Evolutionary conservation across 2,329 filamentous ascomycete species (phyloP), one percentile per base, ranked within the genome.

Genomic region (Fusarium anthophilum): DNA sequence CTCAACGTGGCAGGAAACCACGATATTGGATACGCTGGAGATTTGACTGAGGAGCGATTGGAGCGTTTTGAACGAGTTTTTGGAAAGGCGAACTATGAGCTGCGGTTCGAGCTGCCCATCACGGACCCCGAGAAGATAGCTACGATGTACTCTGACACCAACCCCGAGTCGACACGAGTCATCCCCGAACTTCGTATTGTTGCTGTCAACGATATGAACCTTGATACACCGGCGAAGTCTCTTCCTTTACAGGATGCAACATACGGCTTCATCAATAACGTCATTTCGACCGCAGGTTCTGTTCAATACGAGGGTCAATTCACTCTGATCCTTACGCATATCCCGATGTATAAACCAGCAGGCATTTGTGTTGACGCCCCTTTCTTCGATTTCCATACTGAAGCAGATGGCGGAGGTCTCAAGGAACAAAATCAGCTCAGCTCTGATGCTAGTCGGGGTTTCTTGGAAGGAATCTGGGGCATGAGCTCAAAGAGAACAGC

Each of bases 1-100:
- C 94, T 99, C 80, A 97, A 98, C 76, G 90, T 98, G 32, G 95
- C 91, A 1, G 96, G 96, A 3, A 99, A 99, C 79, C 96, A 99
- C 80, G 96, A 99, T 81, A 92, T 99, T 79, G 96, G 96, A 39
- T 99, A 99, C 81, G 94, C 95, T 0, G 96, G 96, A 7, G 96
- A 99, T 81, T 88, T 98, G 70, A 94, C 92, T 45, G 84, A 87
- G n/a, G 87, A 90, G 70, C 90, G 95, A 8, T 86, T 98, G 62
- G 86, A 90, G 35, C 90, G 96, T 3, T 99, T 98, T 80, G 95
- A 98, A 83, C 87, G 88, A 28, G 89, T 89, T 4, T 99, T 97
- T 84, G 96, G 96, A 64, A 93, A 91, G 73, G 91, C 93, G 24
- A 97, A 98, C 81, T 99, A 97, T 88, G 95, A 97, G 79, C 88